Evolutionary conservation across 805 yeast species (phyloP), one percentile per base, ranked within the genome.

Genomic region (Starmerella powellii): DNA sequence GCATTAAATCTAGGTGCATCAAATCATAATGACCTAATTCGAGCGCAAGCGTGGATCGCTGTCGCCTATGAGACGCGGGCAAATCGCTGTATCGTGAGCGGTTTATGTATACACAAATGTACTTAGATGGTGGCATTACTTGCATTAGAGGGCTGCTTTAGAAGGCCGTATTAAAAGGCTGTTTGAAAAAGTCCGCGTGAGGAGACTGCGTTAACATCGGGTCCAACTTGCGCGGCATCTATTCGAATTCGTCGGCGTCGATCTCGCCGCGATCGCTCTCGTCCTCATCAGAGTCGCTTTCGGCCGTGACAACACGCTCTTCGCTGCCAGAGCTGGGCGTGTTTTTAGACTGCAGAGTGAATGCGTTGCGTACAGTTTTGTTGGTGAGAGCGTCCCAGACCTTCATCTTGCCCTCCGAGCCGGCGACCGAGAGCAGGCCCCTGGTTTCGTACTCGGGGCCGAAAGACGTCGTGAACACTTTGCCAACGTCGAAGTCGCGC

Each of bases 401-500:
- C 65, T 86, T 87, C 61, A 91, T 67, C 12, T 81, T 80, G 15
- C 86, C 80, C 40, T 72, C 71, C 33, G 81, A 84, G 56, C 98
- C 98, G 53, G 95, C 97, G 47, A 85, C 72, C 17, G 78, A 77
- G 49, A 91, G 60, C 58, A 80, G 74, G 47, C 96, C 96, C 2
- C 86, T 76, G 35, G 80, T 82, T 62, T 83, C 95, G 42, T 73
- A 63, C 61, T 91, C 97, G 37, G 85, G 80, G 2, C 94, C 91
- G 68, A 86, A 91, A 8, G 80, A 64, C 10, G 83, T 68, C 3
- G 85, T 70, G 54, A 91, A 73, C 17, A 88, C 95, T 58, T 85
- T 86, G 47, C 98, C 98, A 41, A 86, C 82, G 51, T 87, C 96
- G 54, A 91, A 78, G 63, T 91, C 95, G 59, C 96, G 76, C 31